Evolutionary conservation across 2,329 filamentous ascomycete species (phyloP).

Genomic region (Nemania sp.): DNA sequence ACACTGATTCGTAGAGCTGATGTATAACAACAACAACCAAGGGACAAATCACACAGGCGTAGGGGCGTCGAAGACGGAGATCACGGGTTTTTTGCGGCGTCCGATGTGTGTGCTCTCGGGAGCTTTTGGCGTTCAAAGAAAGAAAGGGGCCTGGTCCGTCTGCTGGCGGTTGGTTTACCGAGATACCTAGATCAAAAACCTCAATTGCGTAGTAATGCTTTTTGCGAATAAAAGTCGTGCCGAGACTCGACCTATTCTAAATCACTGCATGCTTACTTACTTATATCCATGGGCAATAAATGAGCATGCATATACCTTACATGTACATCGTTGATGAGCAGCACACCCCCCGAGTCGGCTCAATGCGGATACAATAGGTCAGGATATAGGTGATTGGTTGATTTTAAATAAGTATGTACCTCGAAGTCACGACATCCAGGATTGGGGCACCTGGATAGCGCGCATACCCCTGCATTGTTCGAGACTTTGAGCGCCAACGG

Average conservation of each 20-base stretch:
- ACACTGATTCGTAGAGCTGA: conserved; percentile 11
- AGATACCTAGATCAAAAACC: conserved; percentile 22
- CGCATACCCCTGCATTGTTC: conserved; percentile 4
- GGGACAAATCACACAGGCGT: not conserved
- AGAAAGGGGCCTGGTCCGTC: too few relatives aligned
- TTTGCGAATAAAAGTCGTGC: not conserved
- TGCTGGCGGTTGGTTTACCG: conserved; percentile 10
- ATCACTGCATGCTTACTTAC: too few relatives aligned
- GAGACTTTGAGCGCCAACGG: conserved; percentile 1
- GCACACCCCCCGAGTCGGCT: too few relatives aligned
- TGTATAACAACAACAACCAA: conserved; percentile 24
- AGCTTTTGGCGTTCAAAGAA: conserved; percentile 22
- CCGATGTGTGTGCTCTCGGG: conserved; percentile 2
- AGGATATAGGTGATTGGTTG: too few relatives aligned
- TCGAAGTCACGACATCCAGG: too few relatives aligned
- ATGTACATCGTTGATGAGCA: too few relatives aligned
- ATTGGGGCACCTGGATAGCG: not conserved
- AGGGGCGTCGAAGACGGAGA: conserved; percentile 14
- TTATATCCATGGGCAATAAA: too few relatives aligned
- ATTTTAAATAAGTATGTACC: too few relatives aligned
- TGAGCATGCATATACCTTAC: too few relatives aligned
- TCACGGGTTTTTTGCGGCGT: conserved; percentile 3
- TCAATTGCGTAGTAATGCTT: not conserved
- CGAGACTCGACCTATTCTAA: not conserved
- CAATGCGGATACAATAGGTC: too few relatives aligned